These are phyloP conservation scores for Mycena latifolia DNA, from an alignment of 768 basidiomycete species.

Conservation along the genomic window DNA sequence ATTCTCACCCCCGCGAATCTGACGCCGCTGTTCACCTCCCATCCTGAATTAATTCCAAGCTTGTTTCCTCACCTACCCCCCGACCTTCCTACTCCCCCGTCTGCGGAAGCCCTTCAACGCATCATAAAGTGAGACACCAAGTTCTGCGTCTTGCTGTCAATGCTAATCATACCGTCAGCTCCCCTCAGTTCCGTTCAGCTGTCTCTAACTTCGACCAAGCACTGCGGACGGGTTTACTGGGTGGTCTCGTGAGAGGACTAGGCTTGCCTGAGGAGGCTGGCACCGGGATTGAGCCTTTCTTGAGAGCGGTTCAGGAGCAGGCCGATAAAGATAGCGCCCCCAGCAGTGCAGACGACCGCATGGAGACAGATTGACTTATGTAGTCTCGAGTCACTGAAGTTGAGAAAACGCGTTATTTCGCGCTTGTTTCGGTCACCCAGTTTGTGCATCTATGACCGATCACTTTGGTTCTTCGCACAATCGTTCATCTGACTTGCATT, in stretches of 20 bases:
- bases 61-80: constrained; percentile 88
- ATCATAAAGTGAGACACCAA: constrained; percentile 67
- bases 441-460: too few species aligned
- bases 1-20: constrained; percentile 82
- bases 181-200: constrained; percentile 86
- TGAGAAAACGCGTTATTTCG: background rate
- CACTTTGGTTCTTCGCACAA: background rate
- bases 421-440: background rate
- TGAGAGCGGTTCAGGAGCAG: constrained; percentile 85
- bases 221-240: constrained; percentile 82
- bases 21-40: constrained; percentile 74
- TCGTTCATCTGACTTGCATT: too few species aligned
- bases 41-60: constrained; percentile 75
- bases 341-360: constrained; percentile 59
- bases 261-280: constrained; percentile 92
- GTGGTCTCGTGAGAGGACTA: constrained; percentile 78
- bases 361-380: constrained; percentile 81
- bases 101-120: constrained; percentile 75
- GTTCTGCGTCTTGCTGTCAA: constrained; percentile 5
- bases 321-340: constrained; percentile 61
- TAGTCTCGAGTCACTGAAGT: background rate
- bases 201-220: constrained; percentile 89
- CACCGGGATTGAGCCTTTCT: constrained; percentile 79
- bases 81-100: constrained; percentile 78
- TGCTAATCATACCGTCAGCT: constrained; percentile 49